Evolutionary conservation across 345 rosid genomes (phyloP), one percentile per base, ranked within the genome.

Genomic region (Acer negundo): DNA sequence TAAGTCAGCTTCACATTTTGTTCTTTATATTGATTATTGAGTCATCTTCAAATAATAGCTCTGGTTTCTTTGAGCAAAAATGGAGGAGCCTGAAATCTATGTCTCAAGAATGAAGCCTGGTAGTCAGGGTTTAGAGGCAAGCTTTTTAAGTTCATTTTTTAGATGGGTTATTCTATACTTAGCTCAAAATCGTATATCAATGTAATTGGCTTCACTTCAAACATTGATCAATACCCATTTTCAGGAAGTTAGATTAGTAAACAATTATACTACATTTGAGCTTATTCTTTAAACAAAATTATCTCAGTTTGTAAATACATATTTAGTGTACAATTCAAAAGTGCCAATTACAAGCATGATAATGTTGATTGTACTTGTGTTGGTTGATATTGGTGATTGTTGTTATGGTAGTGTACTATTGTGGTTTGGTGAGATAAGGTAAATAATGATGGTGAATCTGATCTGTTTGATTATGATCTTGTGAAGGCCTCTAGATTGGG

Each of bases 401-500:
- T 47, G 53, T 47, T 12, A 47, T 47, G 53, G 53, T 47, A 47
- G 12, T 12, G 17, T 47, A 47, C 53, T 47, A 47, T 13, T 47
- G 53, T 47, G 12, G 53, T 13, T 47, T 12, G 53, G 4, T 47
- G 53, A 47, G 53, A 47, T 12, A 47, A 10, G 17, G n/a, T 51
- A 51, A 51, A 15, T 15, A 51, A 5, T 51, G 56, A 51, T 15
- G 19, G 56, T 51, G 56, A 51, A 51, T 51, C 56, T 51, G 56
- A 2, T 51, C 11, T 51, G 56, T 51, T 51, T 51, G 6, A 15
- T 51, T 12, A 44, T 44, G 49, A 44, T 44, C 49, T 7, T 44
- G 49, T 7, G 47, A 51, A 82, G 86, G 86, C 84, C 20, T 81
- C 85, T 2, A 83, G 74, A 78, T 68, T 85, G 78, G 93, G 88